Evolutionary conservation across 352 stramenopile species (phyloP), one percentile per base, ranked within the genome.

Genomic region (Globisporangium recalcitrans): DNA sequence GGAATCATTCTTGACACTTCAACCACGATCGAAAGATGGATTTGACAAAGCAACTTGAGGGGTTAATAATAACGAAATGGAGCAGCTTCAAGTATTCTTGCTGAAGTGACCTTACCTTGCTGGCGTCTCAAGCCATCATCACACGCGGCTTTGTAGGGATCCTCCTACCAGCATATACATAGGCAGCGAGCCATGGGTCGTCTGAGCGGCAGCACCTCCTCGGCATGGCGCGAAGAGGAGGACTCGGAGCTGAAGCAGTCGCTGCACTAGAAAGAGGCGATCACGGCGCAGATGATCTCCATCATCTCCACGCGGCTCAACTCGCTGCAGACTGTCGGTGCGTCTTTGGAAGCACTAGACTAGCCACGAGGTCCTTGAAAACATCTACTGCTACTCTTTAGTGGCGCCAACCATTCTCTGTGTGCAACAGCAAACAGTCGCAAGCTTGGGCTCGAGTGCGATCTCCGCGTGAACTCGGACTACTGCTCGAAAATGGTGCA

Each of bases 221-320:
- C 38, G 5, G 40, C 61, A n/a, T 76, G 69, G 62, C 72, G 58
- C 16, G 72, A 77, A 27, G 74, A 77, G 3, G 70, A 75, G 7
- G 67, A 79, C 10, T 55, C 60, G 13, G 69, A 75, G 49, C 38
- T 77, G 29, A 82, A 88, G 62, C 75, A 87, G 61, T 83, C 82
- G 52, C 65, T 87, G 52, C 71, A 82, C 29, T 80, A 92, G 64
- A 92, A 92, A 60, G 82, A 88, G 44, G 78, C 76, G 2, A 80
- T 92, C 58, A 90, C 82, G 19, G 72, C 77, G 26, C 82, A 92
- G 62, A 92, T 92, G 80, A 92, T 92, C 54, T 79, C 74, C 31
- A 88, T 92, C 67, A 85, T 92, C 52, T 88, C 81, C 16, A 72
- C 77, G 22, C 71, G 82, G 6, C 69, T 92, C 22, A 74, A 82